Evolutionary conservation across 768 basidiomycete genomes (phyloP).

Genomic region (Saitozyma podzolica): DNA sequence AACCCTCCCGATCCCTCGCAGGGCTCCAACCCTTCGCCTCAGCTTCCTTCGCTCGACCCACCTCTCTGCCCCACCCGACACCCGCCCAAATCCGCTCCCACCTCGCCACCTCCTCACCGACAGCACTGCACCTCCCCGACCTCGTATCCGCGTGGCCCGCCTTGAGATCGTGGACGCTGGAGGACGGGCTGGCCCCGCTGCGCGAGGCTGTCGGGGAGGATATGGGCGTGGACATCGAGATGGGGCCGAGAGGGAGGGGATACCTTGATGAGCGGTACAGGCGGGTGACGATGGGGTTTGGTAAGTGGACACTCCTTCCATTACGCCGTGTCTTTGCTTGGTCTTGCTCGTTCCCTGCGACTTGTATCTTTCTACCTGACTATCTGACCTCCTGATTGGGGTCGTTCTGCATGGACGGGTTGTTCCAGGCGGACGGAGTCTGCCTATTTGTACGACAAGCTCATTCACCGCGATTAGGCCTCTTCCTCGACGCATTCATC

Average conservation of each 20-base stretch:
- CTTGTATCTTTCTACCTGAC: too few relatives aligned
- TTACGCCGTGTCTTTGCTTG: not conserved
- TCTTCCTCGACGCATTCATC: slow-evolving; percentile 50
- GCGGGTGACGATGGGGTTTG: slow-evolving; percentile 43
- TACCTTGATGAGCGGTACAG: slow-evolving; percentile 43
- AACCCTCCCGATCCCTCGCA: too few relatives aligned
- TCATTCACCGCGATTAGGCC: slow-evolving; percentile 18
- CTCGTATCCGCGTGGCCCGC: slow-evolving; percentile 33
- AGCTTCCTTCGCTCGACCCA: too few relatives aligned
- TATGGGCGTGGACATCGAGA: slow-evolving; percentile 41
- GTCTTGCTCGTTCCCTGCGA: too few relatives aligned
- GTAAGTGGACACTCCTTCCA: slow-evolving; percentile 15
- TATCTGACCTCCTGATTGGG: too few relatives aligned
- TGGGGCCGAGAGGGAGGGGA: slow-evolving; percentile 38
- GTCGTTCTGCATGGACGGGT: too few relatives aligned
- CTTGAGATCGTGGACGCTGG: slow-evolving; percentile 21
- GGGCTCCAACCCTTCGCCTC: too few relatives aligned
- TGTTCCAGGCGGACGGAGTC: too few relatives aligned
- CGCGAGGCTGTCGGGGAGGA: slow-evolving; percentile 26
- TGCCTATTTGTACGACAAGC: too few relatives aligned
- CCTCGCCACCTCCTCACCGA: slow-evolving; percentile 13
- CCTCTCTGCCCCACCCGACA: not conserved
- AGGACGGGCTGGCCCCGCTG: slow-evolving; percentile 15
- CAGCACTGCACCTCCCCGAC: slow-evolving; percentile 27
- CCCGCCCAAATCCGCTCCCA: slow-evolving; percentile 20